Evolutionary conservation across 2,329 filamentous ascomycete species (phyloP).

Genomic region (Pleoardoris graminearum): DNA sequence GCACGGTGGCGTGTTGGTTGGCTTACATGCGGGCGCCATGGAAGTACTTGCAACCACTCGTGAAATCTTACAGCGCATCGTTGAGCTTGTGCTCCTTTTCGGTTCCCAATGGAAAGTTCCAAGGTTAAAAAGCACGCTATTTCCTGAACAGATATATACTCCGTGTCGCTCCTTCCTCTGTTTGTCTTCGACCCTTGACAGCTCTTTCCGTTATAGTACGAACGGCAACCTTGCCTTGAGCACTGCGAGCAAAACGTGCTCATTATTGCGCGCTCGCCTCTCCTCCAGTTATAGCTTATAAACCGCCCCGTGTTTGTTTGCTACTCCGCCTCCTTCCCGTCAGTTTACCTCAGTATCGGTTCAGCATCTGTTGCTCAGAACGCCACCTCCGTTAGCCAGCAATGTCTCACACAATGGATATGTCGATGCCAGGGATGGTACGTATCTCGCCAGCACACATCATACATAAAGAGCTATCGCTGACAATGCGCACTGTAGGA

Average conservation of each 20-base stretch:
- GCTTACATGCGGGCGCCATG: not conserved
- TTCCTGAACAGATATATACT: not conserved
- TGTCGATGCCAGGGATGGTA: constrained; percentile 16
- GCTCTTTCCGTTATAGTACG: not conserved
- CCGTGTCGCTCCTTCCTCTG: not conserved
- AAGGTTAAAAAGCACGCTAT: too few relatives aligned
- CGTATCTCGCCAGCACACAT: not conserved
- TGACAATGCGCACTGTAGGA: not conserved
- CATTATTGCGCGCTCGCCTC: constrained; percentile 2
- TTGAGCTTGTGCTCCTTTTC: not conserved
- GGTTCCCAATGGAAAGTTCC: not conserved
- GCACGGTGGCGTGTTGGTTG: not conserved
- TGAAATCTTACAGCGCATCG: not conserved
- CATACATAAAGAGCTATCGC: not conserved
- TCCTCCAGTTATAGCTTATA: not conserved
- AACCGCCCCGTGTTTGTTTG: not conserved
- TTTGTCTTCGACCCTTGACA: not conserved
- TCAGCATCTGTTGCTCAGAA: not conserved
- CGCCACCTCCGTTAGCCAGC: not conserved
- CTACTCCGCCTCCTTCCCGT: not conserved
- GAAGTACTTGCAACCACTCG: not conserved
- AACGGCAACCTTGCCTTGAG: not conserved
- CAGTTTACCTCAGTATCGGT: not conserved
- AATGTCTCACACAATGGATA: constrained; percentile 20
- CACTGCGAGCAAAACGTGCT: constrained; percentile 3